These are phyloP conservation scores for Begonia loranthoides DNA, from an alignment of 306 rosid genomes.

Conservation along the genomic window DNA sequence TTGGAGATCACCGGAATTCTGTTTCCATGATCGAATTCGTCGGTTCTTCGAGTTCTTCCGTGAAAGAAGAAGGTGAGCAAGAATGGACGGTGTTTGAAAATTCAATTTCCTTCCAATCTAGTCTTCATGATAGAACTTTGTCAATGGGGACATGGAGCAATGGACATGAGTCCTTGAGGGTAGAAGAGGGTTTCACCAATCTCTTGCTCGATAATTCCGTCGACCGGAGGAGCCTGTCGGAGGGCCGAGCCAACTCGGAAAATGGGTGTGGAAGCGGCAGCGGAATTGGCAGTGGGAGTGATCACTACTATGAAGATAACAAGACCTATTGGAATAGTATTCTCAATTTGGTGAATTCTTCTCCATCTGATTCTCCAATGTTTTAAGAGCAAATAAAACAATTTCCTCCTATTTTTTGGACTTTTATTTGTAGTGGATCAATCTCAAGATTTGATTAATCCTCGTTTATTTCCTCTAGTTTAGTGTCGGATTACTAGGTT, in stretches of 20 bases:
- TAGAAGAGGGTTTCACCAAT: constrained; percentile 79
- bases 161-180: constrained; percentile 23
- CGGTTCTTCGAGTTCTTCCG: constrained; percentile 43
- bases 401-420: neutral
- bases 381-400: constrained; percentile 19
- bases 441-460: too few species aligned
- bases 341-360: constrained; percentile 84
- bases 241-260: constrained; percentile 44
- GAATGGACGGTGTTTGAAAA: constrained; percentile 50
- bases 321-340: constrained; percentile 90
- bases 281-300: constrained; percentile 17
- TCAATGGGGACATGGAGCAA: constrained; percentile 38
- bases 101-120: constrained; percentile 30
- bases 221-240: constrained; percentile 42
- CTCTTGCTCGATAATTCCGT: constrained; percentile 68
- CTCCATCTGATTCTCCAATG: constrained; percentile 74
- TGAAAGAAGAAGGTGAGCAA: constrained; percentile 37
- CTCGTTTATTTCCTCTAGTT: too few species aligned
- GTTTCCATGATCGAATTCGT: constrained; percentile 61
- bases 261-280: constrained; percentile 21
- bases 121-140: constrained; percentile 39
- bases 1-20: constrained; percentile 15
- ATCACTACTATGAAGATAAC: constrained; percentile 60
- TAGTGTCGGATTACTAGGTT: too few species aligned
- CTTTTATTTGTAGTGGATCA: too few species aligned